Conservation (phyloP, 2,329 filamentous ascomycete species). For the Xylaria sp. region DNA sequence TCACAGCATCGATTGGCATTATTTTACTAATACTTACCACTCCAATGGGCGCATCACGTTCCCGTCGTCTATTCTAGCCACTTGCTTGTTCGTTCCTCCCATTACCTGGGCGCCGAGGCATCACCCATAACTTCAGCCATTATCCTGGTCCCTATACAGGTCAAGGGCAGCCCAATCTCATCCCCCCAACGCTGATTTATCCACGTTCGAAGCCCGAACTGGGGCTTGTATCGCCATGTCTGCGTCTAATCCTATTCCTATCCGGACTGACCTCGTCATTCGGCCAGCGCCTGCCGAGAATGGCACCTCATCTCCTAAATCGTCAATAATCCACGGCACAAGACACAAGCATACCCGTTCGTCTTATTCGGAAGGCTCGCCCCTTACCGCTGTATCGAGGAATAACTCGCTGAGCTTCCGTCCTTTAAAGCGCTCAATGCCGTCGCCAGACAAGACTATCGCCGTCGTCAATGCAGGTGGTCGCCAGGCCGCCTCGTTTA, state of each 20-base stretch:
- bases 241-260: constrained; percentile 38
- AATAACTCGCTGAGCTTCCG: constrained; percentile 66
- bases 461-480: constrained; percentile 96
- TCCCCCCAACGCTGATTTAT: constrained; percentile 4
- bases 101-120: neutral
- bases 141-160: constrained; percentile 4
- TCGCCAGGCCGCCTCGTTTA: constrained; percentile 92
- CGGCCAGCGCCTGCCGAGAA: constrained; percentile 34
- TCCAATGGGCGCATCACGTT: neutral
- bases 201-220: constrained; percentile 11
- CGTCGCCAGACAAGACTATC: constrained; percentile 73
- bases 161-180: constrained; percentile 2
- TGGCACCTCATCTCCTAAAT: constrained; percentile 34
- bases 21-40: neutral
- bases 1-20: neutral
- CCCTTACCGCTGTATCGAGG: constrained; percentile 52
- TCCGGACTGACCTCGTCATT: constrained; percentile 38
- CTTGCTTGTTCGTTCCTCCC: constrained; percentile 4
- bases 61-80: neutral
- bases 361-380: constrained; percentile 63
- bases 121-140: neutral
- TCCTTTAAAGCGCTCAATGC: constrained; percentile 61
- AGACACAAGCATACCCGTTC: constrained; percentile 65
- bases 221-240: constrained; percentile 27
- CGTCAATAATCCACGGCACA: constrained; percentile 27